phyloP scores from a whole-genome alignment of 306 rosid genomes.

The Albizia julibrissin region DNA sequence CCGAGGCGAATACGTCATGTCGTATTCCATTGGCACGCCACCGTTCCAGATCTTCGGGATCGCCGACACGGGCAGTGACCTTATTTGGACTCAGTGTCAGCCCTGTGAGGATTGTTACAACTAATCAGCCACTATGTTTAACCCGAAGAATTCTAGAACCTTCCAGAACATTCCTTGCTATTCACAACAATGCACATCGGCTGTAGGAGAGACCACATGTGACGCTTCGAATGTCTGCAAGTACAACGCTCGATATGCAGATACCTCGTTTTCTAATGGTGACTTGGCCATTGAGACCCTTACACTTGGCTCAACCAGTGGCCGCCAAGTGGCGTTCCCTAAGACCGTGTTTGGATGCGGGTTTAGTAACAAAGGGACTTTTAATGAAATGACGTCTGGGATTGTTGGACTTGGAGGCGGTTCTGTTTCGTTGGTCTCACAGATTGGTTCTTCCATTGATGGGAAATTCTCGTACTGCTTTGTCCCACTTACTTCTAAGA shows the following conservation, averaged over 20 bases:
- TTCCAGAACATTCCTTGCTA: background rate
- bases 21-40: background rate
- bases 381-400: conserved; percentile 27
- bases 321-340: conserved; percentile 27
- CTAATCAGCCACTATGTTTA: background rate
- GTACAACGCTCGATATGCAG: background rate
- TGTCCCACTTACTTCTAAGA: background rate
- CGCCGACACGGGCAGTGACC: background rate
- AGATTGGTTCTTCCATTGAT: conserved; percentile 25
- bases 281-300: conserved; percentile 35
- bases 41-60: background rate
- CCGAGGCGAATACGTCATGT: background rate
- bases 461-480: conserved; percentile 67
- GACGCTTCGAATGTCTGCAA: background rate
- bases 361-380: conserved; percentile 16
- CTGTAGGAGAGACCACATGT: background rate
- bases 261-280: background rate
- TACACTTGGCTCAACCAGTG: conserved; percentile 37
- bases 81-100: background rate
- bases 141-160: background rate
- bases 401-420: conserved; percentile 63
- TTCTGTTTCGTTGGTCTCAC: conserved; percentile 38
- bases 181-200: background rate
- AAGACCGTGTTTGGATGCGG: conserved; percentile 54
- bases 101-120: background rate